Base-by-base conservation (phyloP, 2,329 filamentous ascomycete species). In the Botrytis fragariae region DNA sequence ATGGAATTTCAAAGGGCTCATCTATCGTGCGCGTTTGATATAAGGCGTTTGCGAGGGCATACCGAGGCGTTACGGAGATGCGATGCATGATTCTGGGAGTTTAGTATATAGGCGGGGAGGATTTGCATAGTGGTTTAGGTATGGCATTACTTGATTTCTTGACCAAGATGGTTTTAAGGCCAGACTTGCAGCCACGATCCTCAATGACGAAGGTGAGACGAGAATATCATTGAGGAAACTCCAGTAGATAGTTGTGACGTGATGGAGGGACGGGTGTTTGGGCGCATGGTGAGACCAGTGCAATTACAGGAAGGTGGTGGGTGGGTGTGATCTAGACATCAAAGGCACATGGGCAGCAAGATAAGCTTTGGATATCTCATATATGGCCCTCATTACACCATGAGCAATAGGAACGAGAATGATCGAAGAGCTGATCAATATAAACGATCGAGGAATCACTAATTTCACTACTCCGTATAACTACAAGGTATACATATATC, bases 401-500 rank as follows among this genome's bases (percentile, higher is more conserved):
- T 25, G n/a, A 57, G 37, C 48, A 22, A 25, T 42, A 32, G 18
- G 45, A 8, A 32, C 20, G 16, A 42, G 48, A 39, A n/a, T 32
- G 1, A 6, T 32, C n/a, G 9, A 12, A 57, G 10, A 42, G 29
- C 22, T 14, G 29, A 48, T 18, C 20, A 59, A 22, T 18, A 20
- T 44, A 10, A 25, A 69, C 9, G 54, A 57, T 69, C 48, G 25
- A 71, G 48, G 45, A 54, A 72, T 45, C 39, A 29, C 22, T 72
- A 69, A 48, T 51, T 37, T 69, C 48, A 57, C 39, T 44, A 39
- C 18, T 48, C 51, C 42, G 69, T 12, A 54, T 72, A 51, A 72
- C 39, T 60, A 69, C 71, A 72, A 44, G 29, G 65, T 39, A 39
- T 71, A 70, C 59, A 59, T 71, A 59, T 73, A 60, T 35, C 37